Evolutionary conservation across 257 asterid genomes (phyloP).

Genomic region (Capsicum rhomboideum): DNA sequence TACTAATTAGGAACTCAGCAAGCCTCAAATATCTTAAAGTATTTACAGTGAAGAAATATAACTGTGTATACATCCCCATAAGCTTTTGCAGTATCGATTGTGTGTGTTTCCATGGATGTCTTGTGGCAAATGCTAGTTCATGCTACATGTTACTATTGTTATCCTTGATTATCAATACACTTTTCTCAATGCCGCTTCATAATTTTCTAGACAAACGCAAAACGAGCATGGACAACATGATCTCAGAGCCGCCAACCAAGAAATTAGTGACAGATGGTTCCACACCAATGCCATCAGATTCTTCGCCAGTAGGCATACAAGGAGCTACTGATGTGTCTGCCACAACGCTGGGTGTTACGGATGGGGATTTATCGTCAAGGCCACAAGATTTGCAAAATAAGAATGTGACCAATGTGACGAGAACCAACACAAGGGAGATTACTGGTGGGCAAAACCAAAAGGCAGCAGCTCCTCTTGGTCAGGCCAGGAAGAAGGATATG

Average conservation of each 20-base stretch:
- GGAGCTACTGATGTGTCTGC: slow-evolving; percentile 36
- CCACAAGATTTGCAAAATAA: slow-evolving; percentile 34
- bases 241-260: slow-evolving; percentile 74
- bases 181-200: not conserved
- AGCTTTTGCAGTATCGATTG: not conserved
- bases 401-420: slow-evolving; percentile 12
- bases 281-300: slow-evolving; percentile 22
- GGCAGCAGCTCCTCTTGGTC: slow-evolving; percentile 40
- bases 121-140: not conserved
- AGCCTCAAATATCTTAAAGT: not conserved
- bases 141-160: not conserved
- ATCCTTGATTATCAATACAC: not conserved
- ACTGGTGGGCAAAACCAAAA: slow-evolving; percentile 32
- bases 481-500: slow-evolving; percentile 51
- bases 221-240: slow-evolving; percentile 55
- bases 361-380: slow-evolving; percentile 26
- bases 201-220: slow-evolving; percentile 59
- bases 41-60: not conserved
- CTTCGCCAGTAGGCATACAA: slow-evolving; percentile 32
- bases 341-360: slow-evolving; percentile 19
- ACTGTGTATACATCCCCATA: not conserved
- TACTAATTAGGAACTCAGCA: not conserved
- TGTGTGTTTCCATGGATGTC: not conserved
- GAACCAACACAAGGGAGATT: slow-evolving; percentile 41
- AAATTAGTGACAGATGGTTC: slow-evolving; percentile 50